Conservation (phyloP, 371 early-diverging fungal genomes). For the Entomophthora muscae region DNA sequence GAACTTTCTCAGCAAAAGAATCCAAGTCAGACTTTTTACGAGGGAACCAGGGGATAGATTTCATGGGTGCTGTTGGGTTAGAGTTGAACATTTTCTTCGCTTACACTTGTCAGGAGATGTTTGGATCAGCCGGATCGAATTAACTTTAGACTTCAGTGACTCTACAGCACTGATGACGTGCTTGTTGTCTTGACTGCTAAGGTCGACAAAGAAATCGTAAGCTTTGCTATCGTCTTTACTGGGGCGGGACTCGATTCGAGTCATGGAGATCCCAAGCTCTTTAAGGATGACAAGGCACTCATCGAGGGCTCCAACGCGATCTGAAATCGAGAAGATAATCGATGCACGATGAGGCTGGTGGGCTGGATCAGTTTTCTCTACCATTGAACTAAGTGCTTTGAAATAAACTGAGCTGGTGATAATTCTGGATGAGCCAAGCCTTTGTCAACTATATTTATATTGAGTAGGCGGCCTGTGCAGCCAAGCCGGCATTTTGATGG, state of each 20-base stretch:
- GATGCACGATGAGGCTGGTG: not conserved
- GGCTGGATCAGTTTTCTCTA: not conserved
- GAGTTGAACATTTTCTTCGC: no score
- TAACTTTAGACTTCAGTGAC: slow-evolving; percentile 33
- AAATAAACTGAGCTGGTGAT: no score
- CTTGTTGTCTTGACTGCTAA: slow-evolving; percentile 29
- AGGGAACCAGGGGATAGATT: slow-evolving; percentile 76
- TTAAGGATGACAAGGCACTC: slow-evolving; percentile 59
- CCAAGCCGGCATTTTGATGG: no score
- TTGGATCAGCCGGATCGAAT: slow-evolving; percentile 39
- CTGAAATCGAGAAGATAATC: slow-evolving; percentile 15
- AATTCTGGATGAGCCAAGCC: no score
- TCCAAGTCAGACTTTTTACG: slow-evolving; percentile 85
- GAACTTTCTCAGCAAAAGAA: slow-evolving; percentile 78
- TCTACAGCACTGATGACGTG: slow-evolving; percentile 38
- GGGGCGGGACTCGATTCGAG: slow-evolving; percentile 84
- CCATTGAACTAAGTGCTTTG: not conserved
- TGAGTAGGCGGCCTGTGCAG: no score
- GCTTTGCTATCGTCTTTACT: slow-evolving; percentile 53
- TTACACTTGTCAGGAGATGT: no score
- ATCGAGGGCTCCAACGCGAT: slow-evolving; percentile 60
- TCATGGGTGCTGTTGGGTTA: not conserved
- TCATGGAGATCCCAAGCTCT: slow-evolving; percentile 57
- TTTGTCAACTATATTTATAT: no score
- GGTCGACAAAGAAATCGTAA: slow-evolving; percentile 89